Percentiles rank a stretch among this genome's conserved stretches.
These are phyloP conservation scores for Meredithiella fracta DNA, from an alignment of 2,329 filamentous ascomycete genomes.

Conservation along the genomic window DNA sequence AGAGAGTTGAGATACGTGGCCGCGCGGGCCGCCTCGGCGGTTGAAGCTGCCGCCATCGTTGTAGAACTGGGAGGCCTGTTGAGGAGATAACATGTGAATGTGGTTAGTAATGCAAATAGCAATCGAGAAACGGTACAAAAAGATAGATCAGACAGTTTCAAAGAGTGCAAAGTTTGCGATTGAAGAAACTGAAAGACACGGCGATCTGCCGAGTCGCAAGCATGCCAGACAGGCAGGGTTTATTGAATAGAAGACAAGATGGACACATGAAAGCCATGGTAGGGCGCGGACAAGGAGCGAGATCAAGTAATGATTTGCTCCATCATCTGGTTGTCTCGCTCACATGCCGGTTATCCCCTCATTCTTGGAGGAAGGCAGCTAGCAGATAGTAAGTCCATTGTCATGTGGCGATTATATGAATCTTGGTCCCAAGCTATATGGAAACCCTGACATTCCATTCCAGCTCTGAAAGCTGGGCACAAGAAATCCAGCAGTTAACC, in stretches of 20 bases:
- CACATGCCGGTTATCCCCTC: too few relatives aligned
- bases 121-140: neutral
- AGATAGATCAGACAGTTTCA: neutral
- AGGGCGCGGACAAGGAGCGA: neutral
- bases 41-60: conserved; percentile 40
- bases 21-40: conserved; percentile 30
- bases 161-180: neutral
- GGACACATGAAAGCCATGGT: neutral
- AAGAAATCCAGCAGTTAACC: too few relatives aligned
- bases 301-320: neutral
- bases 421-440: too few relatives aligned
- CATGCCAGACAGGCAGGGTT: neutral
- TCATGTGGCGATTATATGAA: neutral
- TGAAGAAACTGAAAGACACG: neutral
- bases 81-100: neutral
- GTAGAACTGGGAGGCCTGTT: conserved; percentile 37
- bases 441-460: too few relatives aligned
- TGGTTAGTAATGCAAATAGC: neutral
- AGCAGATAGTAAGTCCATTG: too few relatives aligned
- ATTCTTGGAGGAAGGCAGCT: too few relatives aligned
- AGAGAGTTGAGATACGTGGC: conserved; percentile 41
- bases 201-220: neutral
- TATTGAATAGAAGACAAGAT: neutral
- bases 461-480: too few relatives aligned
- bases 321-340: neutral